Percentiles rank a stretch among this genome's conserved stretches.
phyloP scores from a whole-genome alignment of 2,329 filamentous ascomycete species.

The Colletotrichum falcatum region DNA sequence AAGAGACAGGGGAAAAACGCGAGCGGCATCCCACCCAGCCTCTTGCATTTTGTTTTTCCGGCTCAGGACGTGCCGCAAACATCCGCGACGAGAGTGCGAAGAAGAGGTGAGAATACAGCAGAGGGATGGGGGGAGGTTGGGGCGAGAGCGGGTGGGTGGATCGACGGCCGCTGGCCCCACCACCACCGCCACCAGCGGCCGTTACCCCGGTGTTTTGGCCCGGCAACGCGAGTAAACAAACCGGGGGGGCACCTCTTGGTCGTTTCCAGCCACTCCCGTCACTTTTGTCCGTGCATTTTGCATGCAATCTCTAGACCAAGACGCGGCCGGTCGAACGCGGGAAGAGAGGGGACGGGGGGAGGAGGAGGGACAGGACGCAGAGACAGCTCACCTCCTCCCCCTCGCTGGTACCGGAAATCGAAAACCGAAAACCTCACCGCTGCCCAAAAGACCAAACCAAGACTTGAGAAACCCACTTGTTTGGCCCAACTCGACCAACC shows the following conservation, averaged over 20 bases:
- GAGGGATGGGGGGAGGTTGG: constrained; percentile 21
- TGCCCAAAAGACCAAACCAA: constrained; percentile 17
- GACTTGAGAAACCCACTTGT: neutral
- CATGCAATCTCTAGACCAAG: constrained; percentile 8
- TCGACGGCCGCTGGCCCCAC: neutral
- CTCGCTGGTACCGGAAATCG: too few species aligned
- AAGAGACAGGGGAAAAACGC: too few species aligned
- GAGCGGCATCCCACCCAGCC: neutral
- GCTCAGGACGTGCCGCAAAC: too few species aligned
- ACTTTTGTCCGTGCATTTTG: constrained; percentile 26
- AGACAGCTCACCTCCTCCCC: too few species aligned
- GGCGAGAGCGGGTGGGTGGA: constrained; percentile 2
- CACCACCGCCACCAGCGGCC: neutral
- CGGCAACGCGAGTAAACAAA: constrained; percentile 40
- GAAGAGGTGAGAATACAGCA: too few species aligned
- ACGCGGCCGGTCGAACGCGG: neutral
- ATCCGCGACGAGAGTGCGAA: too few species aligned
- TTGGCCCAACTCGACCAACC: constrained; percentile 28
- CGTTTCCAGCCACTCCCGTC: constrained; percentile 36
- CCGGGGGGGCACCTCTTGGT: neutral
- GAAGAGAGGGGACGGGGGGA: too few species aligned
- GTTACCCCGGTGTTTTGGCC: constrained; percentile 2
- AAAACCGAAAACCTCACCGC: too few species aligned
- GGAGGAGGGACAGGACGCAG: too few species aligned
- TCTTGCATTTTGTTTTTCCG: neutral